Base-by-base conservation (phyloP, 768 basidiomycete species). In the Panus rudis region DNA sequence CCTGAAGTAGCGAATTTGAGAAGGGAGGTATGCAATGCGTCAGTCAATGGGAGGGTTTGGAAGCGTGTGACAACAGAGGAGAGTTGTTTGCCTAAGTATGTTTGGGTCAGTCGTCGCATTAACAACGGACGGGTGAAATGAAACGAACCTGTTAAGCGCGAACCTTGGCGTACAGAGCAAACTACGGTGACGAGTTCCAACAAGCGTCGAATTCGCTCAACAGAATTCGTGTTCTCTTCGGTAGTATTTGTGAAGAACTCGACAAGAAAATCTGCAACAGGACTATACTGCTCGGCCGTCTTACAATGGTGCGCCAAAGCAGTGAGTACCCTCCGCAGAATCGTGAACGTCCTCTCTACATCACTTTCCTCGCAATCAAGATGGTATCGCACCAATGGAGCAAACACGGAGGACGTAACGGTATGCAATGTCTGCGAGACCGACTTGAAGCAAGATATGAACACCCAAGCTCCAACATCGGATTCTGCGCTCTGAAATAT, bases 251-350 rank as follows among this genome's bases (percentile, higher is more conserved):
- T 6, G 19, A 34, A 31, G 24, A 21, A 19, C 22, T 65, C 57
- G 1, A 78, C 56, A 3, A 90, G 51, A 8, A 75, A 51, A 14
- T 85, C 78, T 2, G 73, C 71, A 2, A 88, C 51, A 0, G 71
- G 54, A 4, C 71, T 56, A 56, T 85, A 90, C 38, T 81, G 73
- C 19, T 84, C 79, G 1, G 82, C 63, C 19, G 70, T 70, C 50
- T 82, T 83, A 59, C 83, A 81, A 53, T 94, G 90, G 55, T 94
- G 92, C 16, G 85, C 78, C 10, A 91, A 63, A 1, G 90, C 81
- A 0, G 90, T 93, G 2, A 91, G 63, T 1, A 83, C 65, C 25
- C 90, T 78, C 7, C 85, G 81, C 24, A 88, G 56, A 21, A 88
- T 70, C 0, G 69, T 78, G 45, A 69, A 71, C 1, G 77, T 71